Evolutionary conservation across 441 rosid genomes (phyloP).

Genomic region (Cnidoscolus chayamansa): DNA sequence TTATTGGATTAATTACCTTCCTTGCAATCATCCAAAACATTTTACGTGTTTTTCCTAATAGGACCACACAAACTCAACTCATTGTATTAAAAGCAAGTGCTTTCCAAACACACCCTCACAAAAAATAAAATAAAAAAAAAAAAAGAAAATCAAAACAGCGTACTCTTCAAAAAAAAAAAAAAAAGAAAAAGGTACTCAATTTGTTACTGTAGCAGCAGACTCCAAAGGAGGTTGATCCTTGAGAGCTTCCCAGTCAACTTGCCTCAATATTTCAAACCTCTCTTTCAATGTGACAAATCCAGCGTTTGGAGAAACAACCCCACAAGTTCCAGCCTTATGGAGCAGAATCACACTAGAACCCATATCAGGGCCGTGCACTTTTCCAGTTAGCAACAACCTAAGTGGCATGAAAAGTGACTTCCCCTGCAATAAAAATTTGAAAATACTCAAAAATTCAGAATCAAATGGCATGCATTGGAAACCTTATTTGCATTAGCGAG

Average conservation of each 20-base stretch:
- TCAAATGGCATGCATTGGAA: not conserved
- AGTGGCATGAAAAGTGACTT: conserved; percentile 94
- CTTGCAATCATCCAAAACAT: too few species aligned
- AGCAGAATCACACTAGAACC: conserved; percentile 57
- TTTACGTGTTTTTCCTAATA: too few species aligned
- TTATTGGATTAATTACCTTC: too few species aligned
- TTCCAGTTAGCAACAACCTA: conserved; percentile 75
- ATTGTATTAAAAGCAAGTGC: too few species aligned
- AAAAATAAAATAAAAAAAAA: too few species aligned
- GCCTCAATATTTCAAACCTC: conserved; percentile 59
- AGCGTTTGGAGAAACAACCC: conserved; percentile 50
- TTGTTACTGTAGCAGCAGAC: conserved; percentile 36
- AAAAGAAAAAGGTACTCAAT: conserved; percentile 16
- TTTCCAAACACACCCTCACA: too few species aligned
- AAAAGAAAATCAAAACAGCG: too few species aligned
- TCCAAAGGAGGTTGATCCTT: conserved; percentile 45
- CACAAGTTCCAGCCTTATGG: conserved; percentile 60
- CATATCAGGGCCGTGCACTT: conserved; percentile 90
- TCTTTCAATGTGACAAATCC: conserved; percentile 60
- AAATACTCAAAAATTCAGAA: not conserved
- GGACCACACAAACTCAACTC: too few species aligned
- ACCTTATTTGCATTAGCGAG: not conserved
- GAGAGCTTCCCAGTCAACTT: conserved; percentile 62
- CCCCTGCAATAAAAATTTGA: conserved; percentile 46
- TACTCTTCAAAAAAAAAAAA: too few species aligned